phyloP scores from a whole-genome alignment of 2,329 filamentous ascomycete species.

The Neophaeococcomyces mojaviensis region DNA sequence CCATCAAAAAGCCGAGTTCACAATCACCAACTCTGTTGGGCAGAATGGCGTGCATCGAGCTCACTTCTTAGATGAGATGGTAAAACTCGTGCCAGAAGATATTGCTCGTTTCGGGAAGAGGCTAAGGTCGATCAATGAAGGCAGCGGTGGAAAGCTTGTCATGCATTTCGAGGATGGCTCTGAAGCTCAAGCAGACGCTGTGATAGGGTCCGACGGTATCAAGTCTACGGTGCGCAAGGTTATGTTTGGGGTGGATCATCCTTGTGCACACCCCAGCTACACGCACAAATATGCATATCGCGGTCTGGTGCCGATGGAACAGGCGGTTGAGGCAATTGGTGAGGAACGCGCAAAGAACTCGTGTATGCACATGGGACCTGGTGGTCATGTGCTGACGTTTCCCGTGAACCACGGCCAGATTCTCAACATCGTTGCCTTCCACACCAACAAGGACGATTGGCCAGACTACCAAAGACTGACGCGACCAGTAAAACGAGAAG shows the following conservation, averaged over 20 bases:
- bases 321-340: slow-evolving; percentile 44
- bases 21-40: slow-evolving; percentile 29
- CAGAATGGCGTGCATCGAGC: slow-evolving; percentile 38
- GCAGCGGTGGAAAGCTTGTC: slow-evolving; percentile 24
- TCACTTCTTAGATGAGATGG: slow-evolving; percentile 43
- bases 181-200: slow-evolving; percentile 33
- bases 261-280: slow-evolving; percentile 40
- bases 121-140: slow-evolving; percentile 24
- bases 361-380: slow-evolving; percentile 48
- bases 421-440: slow-evolving; percentile 51
- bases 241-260: slow-evolving; percentile 43
- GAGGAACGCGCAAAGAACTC: slow-evolving; percentile 40
- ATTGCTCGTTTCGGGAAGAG: slow-evolving; percentile 37
- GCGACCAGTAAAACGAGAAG: slow-evolving; percentile 24
- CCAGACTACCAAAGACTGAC: slow-evolving; percentile 31
- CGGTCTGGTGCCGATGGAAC: slow-evolving; percentile 52
- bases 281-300: slow-evolving; percentile 55
- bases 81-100: slow-evolving; percentile 39
- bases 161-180: slow-evolving; percentile 40
- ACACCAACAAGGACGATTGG: slow-evolving; percentile 38
- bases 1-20: slow-evolving; percentile 34
- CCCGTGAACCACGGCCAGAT: slow-evolving; percentile 50
- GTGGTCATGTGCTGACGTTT: slow-evolving; percentile 54
- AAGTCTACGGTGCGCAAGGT: slow-evolving; percentile 48
- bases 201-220: slow-evolving; percentile 57